Conservation (phyloP, 495 filamentous ascomycete species). For the Penicillium atrosanguineum region DNA sequence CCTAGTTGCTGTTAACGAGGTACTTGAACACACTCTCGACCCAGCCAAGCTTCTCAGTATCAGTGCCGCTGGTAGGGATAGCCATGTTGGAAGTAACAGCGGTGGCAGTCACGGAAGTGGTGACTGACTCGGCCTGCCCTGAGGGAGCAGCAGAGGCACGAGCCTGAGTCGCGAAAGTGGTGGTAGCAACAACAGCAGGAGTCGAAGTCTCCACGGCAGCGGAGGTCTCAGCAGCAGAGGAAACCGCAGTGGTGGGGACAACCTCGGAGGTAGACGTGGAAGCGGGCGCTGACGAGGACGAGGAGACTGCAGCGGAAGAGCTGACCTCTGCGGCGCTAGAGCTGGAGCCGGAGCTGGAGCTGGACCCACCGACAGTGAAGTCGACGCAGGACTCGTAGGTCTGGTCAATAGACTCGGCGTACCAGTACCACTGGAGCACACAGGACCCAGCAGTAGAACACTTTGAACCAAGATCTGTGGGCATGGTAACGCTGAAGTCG, state of each 20-base stretch:
- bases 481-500: constrained; percentile 64
- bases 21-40: constrained; percentile 26
- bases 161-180: constrained; percentile 12
- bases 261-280: constrained; percentile 7
- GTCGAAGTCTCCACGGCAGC: constrained; percentile 3
- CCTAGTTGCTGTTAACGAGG: constrained; percentile 12
- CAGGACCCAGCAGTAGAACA: constrained; percentile 62
- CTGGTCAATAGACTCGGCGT: constrained; percentile 61
- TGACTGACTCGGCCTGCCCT: not conserved
- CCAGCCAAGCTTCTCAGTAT: constrained; percentile 28
- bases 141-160: constrained; percentile 6
- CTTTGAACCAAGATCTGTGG: constrained; percentile 51
- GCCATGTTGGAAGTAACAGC: constrained; percentile 3
- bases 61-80: constrained; percentile 26
- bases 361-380: constrained; percentile 53
- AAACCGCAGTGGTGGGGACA: not conserved
- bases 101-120: constrained; percentile 7
- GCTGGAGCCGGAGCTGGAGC: constrained; percentile 19
- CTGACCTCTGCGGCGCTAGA: constrained; percentile 2
- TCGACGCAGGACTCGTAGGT: constrained; percentile 74
- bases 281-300: not conserved
- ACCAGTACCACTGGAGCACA: constrained; percentile 72
- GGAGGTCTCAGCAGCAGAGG: constrained; percentile 1
- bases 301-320: constrained; percentile 4
- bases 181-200: constrained; percentile 6